Evolutionary conservation across 805 yeast species (phyloP), one percentile per base, ranked within the genome.

Genomic region (Wickerhamomyces rabaulensis): DNA sequence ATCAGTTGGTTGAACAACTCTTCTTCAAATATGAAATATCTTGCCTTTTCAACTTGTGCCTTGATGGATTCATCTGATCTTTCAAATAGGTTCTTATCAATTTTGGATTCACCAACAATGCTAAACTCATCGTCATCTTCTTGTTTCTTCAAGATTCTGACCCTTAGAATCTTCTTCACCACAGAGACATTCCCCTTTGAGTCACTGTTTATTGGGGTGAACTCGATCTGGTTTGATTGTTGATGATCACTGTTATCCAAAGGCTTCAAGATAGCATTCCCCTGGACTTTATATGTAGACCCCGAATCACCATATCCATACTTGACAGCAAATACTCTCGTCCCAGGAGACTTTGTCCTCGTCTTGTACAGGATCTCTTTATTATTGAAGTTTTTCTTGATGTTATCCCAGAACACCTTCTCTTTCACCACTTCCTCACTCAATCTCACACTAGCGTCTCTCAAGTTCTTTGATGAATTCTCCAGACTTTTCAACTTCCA

Each of bases 251-350:
- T 52, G 48, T 58, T 56, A 1, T 56, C 51, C 27, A 75, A 66
- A 46, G 82, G 79, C 41, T 79, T 75, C 51, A 90, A 66, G 0
- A 85, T 63, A 0, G 95, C 97, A 39, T 84, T 66, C 2, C 97
- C 97, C 52, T 77, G 75, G 55, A 65, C 66, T 48, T 68, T 70
- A 57, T 79, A 88, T 19, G 71, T 77, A 1, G 96, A 87, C 0
- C 98, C 99, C 0, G 95, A 81, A 63, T 91, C 97, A 16, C 85
- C 91, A 67, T 79, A 92, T 0, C 98, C 98, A 60, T 86, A 94
- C 56, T 87, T 88, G 33, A 92, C 84, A 4, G 92, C 95, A 39
- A 91, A 74, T 2, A 73, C 68, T 47, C 68, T 68, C 9, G 79
- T 76, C 17, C 79, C 71, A 0, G 73, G 63, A 7, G 73, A 71